These are phyloP conservation scores for Claviceps arundinis DNA, from an alignment of 2,329 filamentous ascomycete species.

Conservation along the genomic window DNA sequence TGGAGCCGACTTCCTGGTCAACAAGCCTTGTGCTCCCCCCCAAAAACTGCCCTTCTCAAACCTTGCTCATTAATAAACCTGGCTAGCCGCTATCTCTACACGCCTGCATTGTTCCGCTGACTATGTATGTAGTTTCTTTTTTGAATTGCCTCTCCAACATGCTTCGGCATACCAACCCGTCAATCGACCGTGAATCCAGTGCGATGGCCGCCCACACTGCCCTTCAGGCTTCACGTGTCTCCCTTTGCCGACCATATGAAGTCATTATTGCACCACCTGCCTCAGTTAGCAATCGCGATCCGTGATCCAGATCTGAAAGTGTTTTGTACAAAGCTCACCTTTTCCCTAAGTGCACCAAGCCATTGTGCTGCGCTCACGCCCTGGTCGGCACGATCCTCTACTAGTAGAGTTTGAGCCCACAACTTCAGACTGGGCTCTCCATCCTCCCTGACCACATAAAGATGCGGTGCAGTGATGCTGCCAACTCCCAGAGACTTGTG, in stretches of 20 bases:
- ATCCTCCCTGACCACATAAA: slow-evolving; percentile 90
- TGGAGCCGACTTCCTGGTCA: not conserved
- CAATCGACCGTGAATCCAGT: not conserved
- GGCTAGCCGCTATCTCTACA: not conserved
- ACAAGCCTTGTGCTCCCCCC: not conserved
- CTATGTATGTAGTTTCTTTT: not conserved
- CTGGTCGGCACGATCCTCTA: slow-evolving; percentile 92
- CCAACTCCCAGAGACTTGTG: slow-evolving; percentile 78
- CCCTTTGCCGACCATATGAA: not conserved
- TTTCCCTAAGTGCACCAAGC: slow-evolving; percentile 84
- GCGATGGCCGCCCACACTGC: not conserved
- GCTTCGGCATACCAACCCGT: not conserved
- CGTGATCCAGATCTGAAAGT: not conserved
- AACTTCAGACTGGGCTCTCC: slow-evolving; percentile 89
- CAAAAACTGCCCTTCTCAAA: not conserved
- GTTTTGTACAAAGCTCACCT: slow-evolving; percentile 42
- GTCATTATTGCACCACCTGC: slow-evolving; percentile 3
- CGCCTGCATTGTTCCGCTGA: not conserved
- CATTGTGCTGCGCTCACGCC: slow-evolving; percentile 86
- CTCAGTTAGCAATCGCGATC: not conserved
- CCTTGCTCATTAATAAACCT: not conserved
- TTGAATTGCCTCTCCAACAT: not conserved
- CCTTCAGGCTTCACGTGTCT: not conserved
- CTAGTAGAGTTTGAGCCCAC: slow-evolving; percentile 91
- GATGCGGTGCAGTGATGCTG: slow-evolving; percentile 80